Percentiles rank a stretch among this genome's conserved stretches.
Conservation (phyloP, 208 protist genomes). For the Leptomonas seymouri region DNA sequence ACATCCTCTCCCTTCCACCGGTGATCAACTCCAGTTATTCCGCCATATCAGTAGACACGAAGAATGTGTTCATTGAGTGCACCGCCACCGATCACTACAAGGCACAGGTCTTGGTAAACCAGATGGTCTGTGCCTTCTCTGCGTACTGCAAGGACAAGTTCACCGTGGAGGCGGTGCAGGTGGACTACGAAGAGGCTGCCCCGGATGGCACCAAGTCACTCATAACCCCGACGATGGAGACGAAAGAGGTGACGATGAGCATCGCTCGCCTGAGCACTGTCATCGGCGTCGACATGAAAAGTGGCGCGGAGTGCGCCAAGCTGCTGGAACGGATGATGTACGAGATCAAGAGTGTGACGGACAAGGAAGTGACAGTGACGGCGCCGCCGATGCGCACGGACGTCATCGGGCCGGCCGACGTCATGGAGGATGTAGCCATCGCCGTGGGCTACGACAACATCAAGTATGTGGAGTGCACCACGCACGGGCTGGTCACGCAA, state of each 20-base stretch:
- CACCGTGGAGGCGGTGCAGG: slow-evolving; percentile 86
- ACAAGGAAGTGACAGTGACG: slow-evolving; percentile 72
- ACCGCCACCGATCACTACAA: slow-evolving; percentile 98
- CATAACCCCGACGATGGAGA: slow-evolving; percentile 74
- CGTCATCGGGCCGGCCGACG: slow-evolving; percentile 96
- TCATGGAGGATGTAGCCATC: slow-evolving; percentile 99
- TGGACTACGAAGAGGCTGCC: slow-evolving; percentile 74
- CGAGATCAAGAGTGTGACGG: slow-evolving; percentile 48
- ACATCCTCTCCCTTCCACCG: slow-evolving; percentile 98
- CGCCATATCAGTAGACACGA: slow-evolving; percentile 96
- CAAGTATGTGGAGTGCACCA: slow-evolving; percentile 69
- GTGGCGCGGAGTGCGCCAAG: slow-evolving; percentile 60
- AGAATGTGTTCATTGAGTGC: slow-evolving; percentile 99
- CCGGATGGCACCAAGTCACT: slow-evolving; percentile 67
- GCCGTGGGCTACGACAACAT: slow-evolving; percentile 98
- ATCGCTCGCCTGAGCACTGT: slow-evolving; percentile 83
- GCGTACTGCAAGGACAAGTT: slow-evolving; percentile 93
- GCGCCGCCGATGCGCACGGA: slow-evolving; percentile 95
- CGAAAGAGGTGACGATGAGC: slow-evolving; percentile 46
- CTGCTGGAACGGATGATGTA: slow-evolving; percentile 95
- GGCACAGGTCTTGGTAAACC: slow-evolving; percentile 96
- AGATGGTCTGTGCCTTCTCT: slow-evolving; percentile 96
- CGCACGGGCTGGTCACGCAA: slow-evolving; percentile 87
- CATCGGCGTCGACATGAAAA: slow-evolving; percentile 90
- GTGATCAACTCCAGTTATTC: slow-evolving; percentile 99